These are phyloP conservation scores for Diaporthe australafricana DNA, from an alignment of 2,329 filamentous ascomycete genomes.

Conservation along the genomic window DNA sequence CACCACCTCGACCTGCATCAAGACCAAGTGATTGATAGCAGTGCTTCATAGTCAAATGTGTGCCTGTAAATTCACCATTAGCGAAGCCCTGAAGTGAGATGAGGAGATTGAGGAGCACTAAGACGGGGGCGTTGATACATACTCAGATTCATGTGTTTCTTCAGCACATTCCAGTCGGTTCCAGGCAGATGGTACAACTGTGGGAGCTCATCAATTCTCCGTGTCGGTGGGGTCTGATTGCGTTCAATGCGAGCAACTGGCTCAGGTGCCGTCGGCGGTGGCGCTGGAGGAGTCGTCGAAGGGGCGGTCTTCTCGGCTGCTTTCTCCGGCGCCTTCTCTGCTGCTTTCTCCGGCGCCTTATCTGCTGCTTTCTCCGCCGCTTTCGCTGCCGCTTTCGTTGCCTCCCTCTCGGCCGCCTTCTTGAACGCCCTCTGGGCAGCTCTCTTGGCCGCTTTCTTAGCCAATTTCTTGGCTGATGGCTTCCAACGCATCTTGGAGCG, in stretches of 20 bases:
- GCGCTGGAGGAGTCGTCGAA: neutral
- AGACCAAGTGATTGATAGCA: conserved; percentile 32
- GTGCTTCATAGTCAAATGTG: neutral
- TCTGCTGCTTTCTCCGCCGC: too few species aligned
- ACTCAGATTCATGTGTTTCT: conserved; percentile 24
- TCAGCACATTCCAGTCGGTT: conserved; percentile 4
- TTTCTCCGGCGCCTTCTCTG: too few species aligned
- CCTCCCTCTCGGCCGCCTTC: too few species aligned
- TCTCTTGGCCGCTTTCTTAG: neutral
- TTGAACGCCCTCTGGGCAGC: too few species aligned
- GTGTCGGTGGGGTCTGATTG: neutral
- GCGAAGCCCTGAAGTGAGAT: neutral
- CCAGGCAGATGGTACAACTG: conserved; percentile 10
- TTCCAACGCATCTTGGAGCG: neutral
- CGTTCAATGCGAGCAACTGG: neutral
- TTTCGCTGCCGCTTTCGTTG: too few species aligned
- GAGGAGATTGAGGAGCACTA: neutral
- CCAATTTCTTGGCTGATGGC: neutral
- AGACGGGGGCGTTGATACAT: neutral
- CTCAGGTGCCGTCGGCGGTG: too few species aligned
- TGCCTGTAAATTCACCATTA: neutral
- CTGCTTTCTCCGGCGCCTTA: too few species aligned
- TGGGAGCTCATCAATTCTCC: neutral
- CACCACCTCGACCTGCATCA: conserved; percentile 2
- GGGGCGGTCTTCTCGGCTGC: neutral